These are phyloP conservation scores for Penicillium sp. DNA, from an alignment of 2,329 filamentous ascomycete species.

Conservation along the genomic window DNA sequence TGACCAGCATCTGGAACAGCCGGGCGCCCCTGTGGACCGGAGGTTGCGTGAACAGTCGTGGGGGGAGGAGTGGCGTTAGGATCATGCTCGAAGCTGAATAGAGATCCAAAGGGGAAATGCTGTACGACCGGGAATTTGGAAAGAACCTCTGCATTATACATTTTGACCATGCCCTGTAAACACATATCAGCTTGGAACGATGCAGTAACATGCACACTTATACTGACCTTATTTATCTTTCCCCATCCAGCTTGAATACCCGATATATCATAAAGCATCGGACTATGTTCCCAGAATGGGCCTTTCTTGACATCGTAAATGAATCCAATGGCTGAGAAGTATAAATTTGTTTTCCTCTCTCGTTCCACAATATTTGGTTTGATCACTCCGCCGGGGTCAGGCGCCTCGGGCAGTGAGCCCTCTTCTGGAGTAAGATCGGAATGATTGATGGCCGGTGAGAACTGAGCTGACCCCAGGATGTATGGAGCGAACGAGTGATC, in stretches of 20 bases:
- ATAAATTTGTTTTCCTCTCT: conserved; percentile 69
- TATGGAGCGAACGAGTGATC: conserved; percentile 94
- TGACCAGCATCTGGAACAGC: conserved; percentile 17
- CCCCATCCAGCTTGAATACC: conserved; percentile 92
- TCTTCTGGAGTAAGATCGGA: conserved; percentile 66
- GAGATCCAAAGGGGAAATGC: conserved; percentile 77
- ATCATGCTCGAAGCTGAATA: conserved; percentile 73
- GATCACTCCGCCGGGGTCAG: conserved; percentile 65
- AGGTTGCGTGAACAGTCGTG: conserved; percentile 52
- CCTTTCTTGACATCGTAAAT: conserved; percentile 96
- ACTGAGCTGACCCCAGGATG: conserved; percentile 89
- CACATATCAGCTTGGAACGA: conserved; percentile 1
- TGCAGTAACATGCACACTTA: background rate
- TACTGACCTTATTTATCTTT: conserved; percentile 79
- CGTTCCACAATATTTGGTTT: conserved; percentile 61
- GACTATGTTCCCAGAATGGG: conserved; percentile 95
- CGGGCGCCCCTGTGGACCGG: conserved; percentile 24
- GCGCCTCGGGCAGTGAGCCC: conserved; percentile 68
- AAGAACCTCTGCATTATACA: conserved; percentile 96
- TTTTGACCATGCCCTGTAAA: conserved; percentile 87
- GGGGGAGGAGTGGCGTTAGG: conserved; percentile 53
- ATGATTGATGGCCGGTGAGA: conserved; percentile 67
- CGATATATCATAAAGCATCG: conserved; percentile 89
- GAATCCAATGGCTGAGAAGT: conserved; percentile 93
- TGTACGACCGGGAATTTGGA: conserved; percentile 98